phyloP scores from a whole-genome alignment of 2,329 filamentous ascomycete species.

The Penicillium sclerotigenum region DNA sequence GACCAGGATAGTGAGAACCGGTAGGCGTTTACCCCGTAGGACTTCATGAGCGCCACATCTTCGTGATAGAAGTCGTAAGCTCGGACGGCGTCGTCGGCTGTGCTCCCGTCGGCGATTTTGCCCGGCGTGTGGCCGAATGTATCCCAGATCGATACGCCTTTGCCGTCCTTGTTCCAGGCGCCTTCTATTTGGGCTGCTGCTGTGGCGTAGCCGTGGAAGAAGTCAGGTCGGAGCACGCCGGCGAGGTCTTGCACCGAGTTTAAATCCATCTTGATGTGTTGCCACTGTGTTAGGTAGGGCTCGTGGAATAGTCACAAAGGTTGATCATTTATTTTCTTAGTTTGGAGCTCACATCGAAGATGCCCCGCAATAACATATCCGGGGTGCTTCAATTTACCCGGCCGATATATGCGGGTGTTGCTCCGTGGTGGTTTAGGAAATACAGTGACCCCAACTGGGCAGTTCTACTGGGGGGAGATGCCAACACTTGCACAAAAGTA shows the following conservation, averaged over 20 bases:
- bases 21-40: constrained; percentile 68
- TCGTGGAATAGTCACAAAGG: neutral
- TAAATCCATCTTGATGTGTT: constrained; percentile 21
- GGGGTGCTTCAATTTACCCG: constrained; percentile 11
- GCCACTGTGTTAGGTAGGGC: neutral
- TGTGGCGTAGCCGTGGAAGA: constrained; percentile 32
- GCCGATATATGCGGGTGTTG: neutral
- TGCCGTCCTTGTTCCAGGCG: constrained; percentile 66
- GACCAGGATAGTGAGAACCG: constrained; percentile 75
- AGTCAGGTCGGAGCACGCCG: constrained; percentile 25
- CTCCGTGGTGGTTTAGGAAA: constrained; percentile 14
- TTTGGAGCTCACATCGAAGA: neutral
- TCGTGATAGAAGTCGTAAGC: constrained; percentile 72
- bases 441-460: neutral
- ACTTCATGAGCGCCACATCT: constrained; percentile 71
- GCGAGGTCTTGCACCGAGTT: constrained; percentile 27
- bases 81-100: constrained; percentile 72
- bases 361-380: neutral
- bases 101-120: constrained; percentile 72
- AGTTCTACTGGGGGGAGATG: neutral
- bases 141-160: constrained; percentile 78
- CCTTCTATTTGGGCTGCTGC: constrained; percentile 66
- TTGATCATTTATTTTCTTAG: neutral
- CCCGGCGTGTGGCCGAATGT: constrained; percentile 70
- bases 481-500: neutral